Percentiles rank a stretch among this genome's conserved stretches.
phyloP scores from a whole-genome alignment of 768 basidiomycete genomes.

The Xerocomus potaroensis region DNA sequence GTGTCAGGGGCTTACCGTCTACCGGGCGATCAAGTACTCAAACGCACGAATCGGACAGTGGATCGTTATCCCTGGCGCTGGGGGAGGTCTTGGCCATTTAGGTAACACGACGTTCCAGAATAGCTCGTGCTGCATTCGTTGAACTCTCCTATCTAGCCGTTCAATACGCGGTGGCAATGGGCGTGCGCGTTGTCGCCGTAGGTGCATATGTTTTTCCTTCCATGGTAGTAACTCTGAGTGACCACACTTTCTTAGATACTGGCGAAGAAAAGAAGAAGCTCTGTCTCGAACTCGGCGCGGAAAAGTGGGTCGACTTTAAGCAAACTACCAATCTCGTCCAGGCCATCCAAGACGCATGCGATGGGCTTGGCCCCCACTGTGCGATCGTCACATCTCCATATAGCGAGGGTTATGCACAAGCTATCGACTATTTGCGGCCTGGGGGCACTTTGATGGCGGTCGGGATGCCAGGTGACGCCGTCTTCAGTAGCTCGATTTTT shows the following conservation, averaged over 20 bases:
- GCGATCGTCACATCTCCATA: constrained; percentile 57
- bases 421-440: constrained; percentile 69
- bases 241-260: constrained; percentile 43
- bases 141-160: constrained; percentile 41
- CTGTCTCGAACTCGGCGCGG: background rate
- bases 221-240: background rate
- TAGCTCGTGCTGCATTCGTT: background rate
- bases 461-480: constrained; percentile 63
- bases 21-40: constrained; percentile 77
- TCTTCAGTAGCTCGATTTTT: constrained; percentile 60
- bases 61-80: constrained; percentile 74
- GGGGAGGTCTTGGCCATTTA: constrained; percentile 80
- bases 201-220: constrained; percentile 28
- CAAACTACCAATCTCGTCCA: constrained; percentile 59
- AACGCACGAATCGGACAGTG: constrained; percentile 64
- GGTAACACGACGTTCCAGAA: constrained; percentile 32
- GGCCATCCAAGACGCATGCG: constrained; percentile 59
- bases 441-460: constrained; percentile 76
- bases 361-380: constrained; percentile 69
- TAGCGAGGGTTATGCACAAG: constrained; percentile 44
- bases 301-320: constrained; percentile 62
- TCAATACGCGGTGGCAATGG: constrained; percentile 77
- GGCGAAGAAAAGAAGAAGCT: constrained; percentile 63
- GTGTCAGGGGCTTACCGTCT: constrained; percentile 72
- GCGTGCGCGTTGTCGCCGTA: constrained; percentile 76